These are phyloP conservation scores for Amauroascus niger DNA, from an alignment of 2,329 filamentous ascomycete genomes.

Conservation along the genomic window DNA sequence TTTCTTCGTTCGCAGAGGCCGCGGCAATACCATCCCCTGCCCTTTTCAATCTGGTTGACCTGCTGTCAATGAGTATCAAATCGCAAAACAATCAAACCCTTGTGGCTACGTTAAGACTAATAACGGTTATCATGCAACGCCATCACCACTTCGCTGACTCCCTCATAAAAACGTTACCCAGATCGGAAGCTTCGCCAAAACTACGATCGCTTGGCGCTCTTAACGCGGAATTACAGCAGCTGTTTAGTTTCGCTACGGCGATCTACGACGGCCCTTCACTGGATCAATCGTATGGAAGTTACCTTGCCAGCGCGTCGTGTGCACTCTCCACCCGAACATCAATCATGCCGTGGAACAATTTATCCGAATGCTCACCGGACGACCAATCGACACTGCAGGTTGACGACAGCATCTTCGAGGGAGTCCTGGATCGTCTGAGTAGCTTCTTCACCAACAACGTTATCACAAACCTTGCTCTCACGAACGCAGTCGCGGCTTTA, in stretches of 20 bases:
- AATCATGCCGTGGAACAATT: constrained; percentile 44
- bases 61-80: constrained; percentile 73
- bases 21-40: constrained; percentile 69
- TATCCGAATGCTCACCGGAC: constrained; percentile 32
- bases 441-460: constrained; percentile 84
- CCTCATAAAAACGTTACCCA: constrained; percentile 50
- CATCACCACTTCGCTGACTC: constrained; percentile 74
- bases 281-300: constrained; percentile 37
- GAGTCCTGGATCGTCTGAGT: constrained; percentile 52
- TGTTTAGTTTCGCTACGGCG: constrained; percentile 31
- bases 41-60: constrained; percentile 85
- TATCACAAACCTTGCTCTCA: constrained; percentile 81
- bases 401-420: constrained; percentile 49
- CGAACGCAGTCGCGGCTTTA: constrained; percentile 70
- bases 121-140: constrained; percentile 74
- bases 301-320: constrained; percentile 46
- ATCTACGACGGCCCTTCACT: constrained; percentile 32
- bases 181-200: constrained; percentile 13
- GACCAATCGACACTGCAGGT: constrained; percentile 56
- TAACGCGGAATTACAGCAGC: constrained; percentile 33
- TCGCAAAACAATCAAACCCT: constrained; percentile 84
- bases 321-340: constrained; percentile 34
- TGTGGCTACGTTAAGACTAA: constrained; percentile 74
- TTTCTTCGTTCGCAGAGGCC: constrained; percentile 66
- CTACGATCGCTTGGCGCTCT: constrained; percentile 32